These are phyloP conservation scores for Gynochthodes officinalis DNA, from an alignment of 257 asterid genomes.

Conservation along the genomic window DNA sequence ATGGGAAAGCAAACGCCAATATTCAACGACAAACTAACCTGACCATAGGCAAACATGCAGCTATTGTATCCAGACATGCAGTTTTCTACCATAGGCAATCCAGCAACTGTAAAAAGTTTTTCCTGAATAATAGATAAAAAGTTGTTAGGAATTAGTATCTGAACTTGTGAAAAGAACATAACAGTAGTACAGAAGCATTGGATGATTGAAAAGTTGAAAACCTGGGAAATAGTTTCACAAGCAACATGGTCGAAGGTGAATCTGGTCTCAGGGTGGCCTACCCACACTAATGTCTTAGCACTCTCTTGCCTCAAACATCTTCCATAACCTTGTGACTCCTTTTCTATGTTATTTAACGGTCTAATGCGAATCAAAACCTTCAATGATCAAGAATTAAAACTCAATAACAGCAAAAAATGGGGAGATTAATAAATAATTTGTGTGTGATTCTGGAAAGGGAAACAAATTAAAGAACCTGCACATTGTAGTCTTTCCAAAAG, in stretches of 20 bases:
- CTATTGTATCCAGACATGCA: constrained; percentile 93
- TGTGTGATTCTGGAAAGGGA: no score
- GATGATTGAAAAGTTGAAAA: constrained; percentile 20
- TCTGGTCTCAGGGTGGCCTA: constrained; percentile 74
- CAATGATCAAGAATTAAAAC: neutral
- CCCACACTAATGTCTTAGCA: constrained; percentile 59
- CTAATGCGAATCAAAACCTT: constrained; percentile 82
- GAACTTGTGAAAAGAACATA: neutral
- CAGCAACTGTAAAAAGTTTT: constrained; percentile 70
- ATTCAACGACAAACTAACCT: constrained; percentile 34
- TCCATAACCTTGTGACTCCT: constrained; percentile 61
- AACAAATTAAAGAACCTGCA: constrained; percentile 52
- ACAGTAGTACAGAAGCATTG: neutral
- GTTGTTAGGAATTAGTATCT: neutral
- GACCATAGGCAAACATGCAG: constrained; percentile 95
- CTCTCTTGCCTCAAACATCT: constrained; percentile 78
- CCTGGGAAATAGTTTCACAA: constrained; percentile 80
- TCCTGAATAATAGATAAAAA: constrained; percentile 43
- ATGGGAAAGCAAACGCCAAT: constrained; percentile 2
- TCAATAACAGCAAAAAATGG: neutral
- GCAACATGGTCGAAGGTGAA: constrained; percentile 85
- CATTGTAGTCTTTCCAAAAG: constrained; percentile 81
- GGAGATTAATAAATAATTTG: no score
- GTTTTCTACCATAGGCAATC: constrained; percentile 87
- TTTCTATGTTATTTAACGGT: constrained; percentile 58